Base-by-base conservation (phyloP, 768 basidiomycete genomes). In the Lactifluus rugatus region DNA sequence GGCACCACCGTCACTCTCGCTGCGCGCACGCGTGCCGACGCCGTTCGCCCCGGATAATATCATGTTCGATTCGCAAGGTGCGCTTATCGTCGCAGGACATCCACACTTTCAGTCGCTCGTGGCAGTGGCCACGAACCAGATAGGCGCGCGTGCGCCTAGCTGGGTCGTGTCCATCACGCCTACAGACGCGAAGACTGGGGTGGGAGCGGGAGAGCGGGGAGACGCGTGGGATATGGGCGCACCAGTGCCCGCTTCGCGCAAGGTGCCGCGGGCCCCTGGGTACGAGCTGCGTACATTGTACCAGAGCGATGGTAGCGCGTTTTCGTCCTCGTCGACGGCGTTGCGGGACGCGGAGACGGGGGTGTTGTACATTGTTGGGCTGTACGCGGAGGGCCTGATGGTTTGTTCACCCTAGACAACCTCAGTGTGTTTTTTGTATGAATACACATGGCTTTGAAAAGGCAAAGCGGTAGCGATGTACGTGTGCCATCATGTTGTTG, bases 31-130 rank as follows among this genome's bases (percentile, higher is more conserved):
- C 25, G 71, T 85, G 6, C 71, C 66, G 0, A 69, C 83, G 1
- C 87, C 87, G 3, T 84, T 85, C 68, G 66, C 70, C 6, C 75
- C 81, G 0, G 87, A 89, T 64, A 89, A 89, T 64, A 54, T 87
- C 39, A 71, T 70, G 52, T 86, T 75, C 63, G 78, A 79, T 52
- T 74, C 76, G 52, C 67, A 67, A 8, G 75, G 75, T 19, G 56
- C 69, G 1, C 72, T 89, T 50, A 70, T 85, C 57, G 81, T 81
- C n/a, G 72, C 81, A 0, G 86, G 86, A 1, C 86, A 87, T 63
- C 81, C 86, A 0, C 75, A 84, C 67, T 84, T 86, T 69, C 78
- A 77, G 0, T 71, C 77, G 17, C 67, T 87, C 28, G 62, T 69
- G 21, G 63, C 64, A 5, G 70, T 85, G 2, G 79, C 79, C 4